Base-by-base conservation (phyloP, 2,329 filamentous ascomycete species). In the Cryphonectria japonica region DNA sequence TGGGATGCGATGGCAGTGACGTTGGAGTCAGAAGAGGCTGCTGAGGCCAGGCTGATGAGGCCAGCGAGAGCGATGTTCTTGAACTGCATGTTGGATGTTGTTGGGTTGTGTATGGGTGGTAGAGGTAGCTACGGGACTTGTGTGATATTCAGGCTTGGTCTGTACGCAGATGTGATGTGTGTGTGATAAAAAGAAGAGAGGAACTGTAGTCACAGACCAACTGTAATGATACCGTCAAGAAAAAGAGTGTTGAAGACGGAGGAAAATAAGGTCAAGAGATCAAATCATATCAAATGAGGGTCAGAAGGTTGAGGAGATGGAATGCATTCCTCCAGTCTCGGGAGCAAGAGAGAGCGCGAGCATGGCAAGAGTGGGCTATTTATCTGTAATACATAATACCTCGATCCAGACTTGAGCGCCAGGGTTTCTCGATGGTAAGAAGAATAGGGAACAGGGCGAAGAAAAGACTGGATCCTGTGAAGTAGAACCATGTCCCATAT, bases 21-120 rank as follows among this genome's bases (percentile, higher is more conserved):
- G 29, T 72, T 66, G 46, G 66, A 66, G 1, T 62, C 65, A 46
- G 68, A 70, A 32, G 70, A 64, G 52, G 72, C 63, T 13, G 62
- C 60, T 37, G 65, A 64, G 43, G 62, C 72, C 63, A 73, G 64
- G 69, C 69, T 61, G 70, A 71, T 8, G 46, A 69, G 29, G 61
- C 61, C 41, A 32, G 69, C 71, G 60, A 73, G 70, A 54, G 62
- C 65, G 61, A 72, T 67, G 37, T 60, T 60, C 67, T 59, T 73
- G 72, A 72, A 72, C 65, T 73, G 72, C 72, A 73, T 73, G 19
- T 71, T 69, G 67, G 22, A 26, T 34, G 26, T 16, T 61, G 32
- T 66, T 60, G 43, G 43, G 16, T 50, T 50, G 0, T n/a, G 65
- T 46, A 14, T 52, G 57, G 14, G 9, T 8, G 32, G 61, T 64